Percentiles rank a stretch among this genome's conserved stretches.
These are phyloP conservation scores for Xanthoceras sorbifolium DNA, from an alignment of 345 rosid species.

Conservation along the genomic window DNA sequence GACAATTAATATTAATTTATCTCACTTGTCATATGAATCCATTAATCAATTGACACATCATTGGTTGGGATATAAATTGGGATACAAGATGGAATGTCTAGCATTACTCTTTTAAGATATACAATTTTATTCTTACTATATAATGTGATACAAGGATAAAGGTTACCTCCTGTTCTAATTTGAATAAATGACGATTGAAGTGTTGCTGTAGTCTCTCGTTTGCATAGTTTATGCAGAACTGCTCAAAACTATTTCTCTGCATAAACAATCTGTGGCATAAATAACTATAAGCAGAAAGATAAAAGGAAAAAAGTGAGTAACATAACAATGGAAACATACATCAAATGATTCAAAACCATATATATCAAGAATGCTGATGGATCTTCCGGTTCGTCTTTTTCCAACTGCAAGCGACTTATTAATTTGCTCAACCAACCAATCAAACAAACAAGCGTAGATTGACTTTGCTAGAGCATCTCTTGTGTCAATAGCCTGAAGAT, in stretches of 20 bases:
- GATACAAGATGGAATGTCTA: no score
- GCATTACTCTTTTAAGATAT: no score
- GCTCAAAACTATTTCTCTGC: conserved; percentile 99
- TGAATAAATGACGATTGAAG: conserved; percentile 95
- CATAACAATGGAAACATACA: conserved; percentile 44
- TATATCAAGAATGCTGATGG: conserved; percentile 98
- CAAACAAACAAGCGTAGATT: conserved; percentile 86
- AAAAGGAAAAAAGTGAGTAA: conserved; percentile 15
- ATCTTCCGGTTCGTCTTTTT: conserved; percentile 90
- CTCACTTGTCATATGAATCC: no score
- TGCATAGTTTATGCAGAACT: conserved; percentile 98
- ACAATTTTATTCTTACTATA: conserved; percentile 6
- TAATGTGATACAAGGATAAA: conserved; percentile 6
- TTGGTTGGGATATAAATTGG: no score
- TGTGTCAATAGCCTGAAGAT: conserved; percentile 72
- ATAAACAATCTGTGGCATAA: conserved; percentile 28
- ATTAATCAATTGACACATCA: no score
- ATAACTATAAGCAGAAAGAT: conserved; percentile 12
- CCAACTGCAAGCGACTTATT: conserved; percentile 96
- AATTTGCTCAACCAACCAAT: conserved; percentile 95
- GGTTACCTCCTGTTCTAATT: conserved; percentile 97
- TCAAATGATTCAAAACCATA: conserved; percentile 99
- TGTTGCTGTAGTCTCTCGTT: conserved; percentile 99
- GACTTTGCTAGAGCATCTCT: conserved; percentile 98
- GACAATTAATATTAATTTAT: no score